Conservation (phyloP, 176 grass and related monocot genomes). For the Triticum urartu region DNA sequence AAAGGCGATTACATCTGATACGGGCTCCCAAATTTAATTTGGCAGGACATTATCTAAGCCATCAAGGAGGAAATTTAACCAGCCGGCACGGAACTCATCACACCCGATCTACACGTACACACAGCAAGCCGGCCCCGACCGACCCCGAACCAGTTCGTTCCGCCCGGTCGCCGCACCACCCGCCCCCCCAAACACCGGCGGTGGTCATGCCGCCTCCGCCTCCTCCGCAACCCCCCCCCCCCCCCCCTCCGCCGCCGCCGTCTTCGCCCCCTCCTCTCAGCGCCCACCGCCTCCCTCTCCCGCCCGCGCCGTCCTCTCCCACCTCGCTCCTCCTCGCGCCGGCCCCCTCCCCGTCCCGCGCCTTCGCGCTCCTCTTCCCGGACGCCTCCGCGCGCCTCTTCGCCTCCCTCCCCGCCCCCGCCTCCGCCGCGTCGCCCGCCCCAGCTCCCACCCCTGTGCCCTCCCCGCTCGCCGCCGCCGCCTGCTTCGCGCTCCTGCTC, state of each 20-base stretch:
- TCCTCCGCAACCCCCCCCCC: constrained; percentile 18
- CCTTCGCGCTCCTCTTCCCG: constrained; percentile 45
- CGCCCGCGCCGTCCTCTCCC: constrained; percentile 21
- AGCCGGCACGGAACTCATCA: background rate
- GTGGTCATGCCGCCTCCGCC: constrained; percentile 50
- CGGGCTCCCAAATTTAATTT: background rate
- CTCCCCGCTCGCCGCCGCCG: constrained; percentile 56
- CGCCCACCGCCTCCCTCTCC: constrained; percentile 37
- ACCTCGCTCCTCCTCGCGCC: constrained; percentile 36
- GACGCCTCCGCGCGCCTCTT: constrained; percentile 40
- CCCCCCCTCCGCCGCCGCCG: constrained; percentile 13
- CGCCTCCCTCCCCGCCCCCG: background rate
- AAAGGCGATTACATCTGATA: too few species aligned
- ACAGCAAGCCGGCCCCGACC: background rate
- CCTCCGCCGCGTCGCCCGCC: constrained; percentile 12
- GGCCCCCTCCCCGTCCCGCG: constrained; percentile 25
- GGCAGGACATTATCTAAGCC: background rate
- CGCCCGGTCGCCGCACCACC: constrained; percentile 32
- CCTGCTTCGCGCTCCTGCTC: constrained; percentile 48
- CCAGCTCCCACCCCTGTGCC: constrained; percentile 46
- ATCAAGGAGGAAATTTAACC: background rate
- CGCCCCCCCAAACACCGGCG: constrained; percentile 42
- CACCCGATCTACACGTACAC: constrained; percentile 11
- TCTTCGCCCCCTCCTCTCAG: constrained; percentile 30
- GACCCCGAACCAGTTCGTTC: background rate